Percentiles rank a stretch among this genome's conserved stretches.
phyloP scores from a whole-genome alignment of 768 basidiomycete genomes.

The Rhizopogon sp. region DNA sequence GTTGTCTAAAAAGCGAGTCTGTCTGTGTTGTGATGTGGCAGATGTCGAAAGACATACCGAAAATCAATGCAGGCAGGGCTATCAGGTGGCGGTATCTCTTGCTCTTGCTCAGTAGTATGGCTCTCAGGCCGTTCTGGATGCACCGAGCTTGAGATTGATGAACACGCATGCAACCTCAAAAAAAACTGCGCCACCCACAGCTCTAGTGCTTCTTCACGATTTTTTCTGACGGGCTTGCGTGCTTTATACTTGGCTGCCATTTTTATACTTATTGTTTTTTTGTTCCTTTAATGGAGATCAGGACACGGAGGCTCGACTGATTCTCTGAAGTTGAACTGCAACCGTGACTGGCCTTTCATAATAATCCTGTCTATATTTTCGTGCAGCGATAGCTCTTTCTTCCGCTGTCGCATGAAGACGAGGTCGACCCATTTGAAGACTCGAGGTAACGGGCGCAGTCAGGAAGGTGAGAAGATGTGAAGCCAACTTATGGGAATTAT shows the following conservation, averaged over 20 bases:
- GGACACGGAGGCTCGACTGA: not conserved
- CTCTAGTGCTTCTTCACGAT: not conserved
- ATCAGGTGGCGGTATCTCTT: not conserved
- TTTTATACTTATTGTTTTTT: not conserved
- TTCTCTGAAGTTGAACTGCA: too few species aligned
- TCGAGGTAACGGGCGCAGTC: too few species aligned
- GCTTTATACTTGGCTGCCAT: slow-evolving; percentile 1
- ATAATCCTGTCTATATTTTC: slow-evolving; percentile 2
- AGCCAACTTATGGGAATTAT: not conserved
- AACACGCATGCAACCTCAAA: not conserved
- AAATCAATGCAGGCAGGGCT: not conserved
- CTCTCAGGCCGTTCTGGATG: not conserved
- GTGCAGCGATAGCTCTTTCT: not conserved
- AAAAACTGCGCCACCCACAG: not conserved
- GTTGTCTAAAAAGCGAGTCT: not conserved
- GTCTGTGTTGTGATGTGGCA: not conserved
- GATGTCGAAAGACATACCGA: not conserved
- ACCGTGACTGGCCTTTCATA: not conserved
- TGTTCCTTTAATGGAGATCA: not conserved
- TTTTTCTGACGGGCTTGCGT: not conserved
- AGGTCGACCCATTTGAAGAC: not conserved
- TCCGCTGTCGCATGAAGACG: not conserved
- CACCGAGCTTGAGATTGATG: not conserved
- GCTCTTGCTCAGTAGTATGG: not conserved
- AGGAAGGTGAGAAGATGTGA: not conserved